A percentile compares a stretch with the other conserved stretches of the same genome.
phyloP scores from a whole-genome alignment of 2,329 filamentous ascomycete species.

The Botrytis galanthina region DNA sequence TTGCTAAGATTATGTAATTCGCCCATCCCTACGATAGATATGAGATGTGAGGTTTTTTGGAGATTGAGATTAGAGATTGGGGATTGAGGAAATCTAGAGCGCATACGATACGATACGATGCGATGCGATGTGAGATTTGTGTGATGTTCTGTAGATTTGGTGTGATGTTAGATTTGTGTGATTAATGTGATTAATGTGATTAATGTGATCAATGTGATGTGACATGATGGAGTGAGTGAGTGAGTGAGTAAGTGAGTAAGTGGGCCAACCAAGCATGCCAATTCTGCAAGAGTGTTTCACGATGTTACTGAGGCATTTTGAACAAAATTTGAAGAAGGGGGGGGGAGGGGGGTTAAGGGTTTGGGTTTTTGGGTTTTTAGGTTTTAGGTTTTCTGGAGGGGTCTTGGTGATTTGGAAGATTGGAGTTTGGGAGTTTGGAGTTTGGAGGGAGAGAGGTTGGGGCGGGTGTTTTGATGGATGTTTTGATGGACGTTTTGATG shows the following conservation, averaged over 20 bases:
- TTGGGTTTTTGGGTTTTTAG: too few species aligned
- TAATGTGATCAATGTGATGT: background rate
- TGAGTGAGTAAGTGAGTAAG: too few species aligned
- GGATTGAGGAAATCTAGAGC: background rate
- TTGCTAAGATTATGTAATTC: too few species aligned
- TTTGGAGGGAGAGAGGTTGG: too few species aligned
- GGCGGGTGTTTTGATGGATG: background rate
- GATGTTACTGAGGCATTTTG: conserved; percentile 6
- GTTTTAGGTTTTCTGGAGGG: background rate
- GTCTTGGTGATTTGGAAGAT: too few species aligned
- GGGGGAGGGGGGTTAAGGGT: too few species aligned
- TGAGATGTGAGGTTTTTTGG: too few species aligned
- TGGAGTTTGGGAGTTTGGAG: too few species aligned
- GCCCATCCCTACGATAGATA: too few species aligned
- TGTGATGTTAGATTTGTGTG: too few species aligned
- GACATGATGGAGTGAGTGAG: background rate
- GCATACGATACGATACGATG: background rate
- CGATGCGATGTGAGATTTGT: background rate
- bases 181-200: background rate
- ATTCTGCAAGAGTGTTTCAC: conserved; percentile 12
- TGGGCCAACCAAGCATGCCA: conserved; percentile 19
- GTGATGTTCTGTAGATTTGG: background rate
- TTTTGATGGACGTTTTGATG: background rate
- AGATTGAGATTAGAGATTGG: too few species aligned
- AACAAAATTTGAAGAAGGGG: background rate